Base-by-base conservation (phyloP, 2,329 filamentous ascomycete species). In the Ilyonectria robusta region DNA sequence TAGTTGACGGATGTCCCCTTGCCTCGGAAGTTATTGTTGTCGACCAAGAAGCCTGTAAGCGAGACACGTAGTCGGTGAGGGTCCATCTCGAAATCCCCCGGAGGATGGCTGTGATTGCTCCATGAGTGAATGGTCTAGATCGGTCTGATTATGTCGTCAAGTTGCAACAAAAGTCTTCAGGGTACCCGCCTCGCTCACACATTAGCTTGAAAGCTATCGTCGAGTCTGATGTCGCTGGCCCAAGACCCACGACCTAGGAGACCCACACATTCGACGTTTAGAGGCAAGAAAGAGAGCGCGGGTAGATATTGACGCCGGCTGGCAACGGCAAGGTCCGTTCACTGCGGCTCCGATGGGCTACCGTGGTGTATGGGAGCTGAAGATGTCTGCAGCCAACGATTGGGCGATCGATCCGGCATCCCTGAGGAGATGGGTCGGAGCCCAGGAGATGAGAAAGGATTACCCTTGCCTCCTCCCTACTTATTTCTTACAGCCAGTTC, bases 1-100 rank as follows among this genome's bases (percentile, higher is more conserved):
- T 17, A n/a, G 7, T 42, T n/a, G 40, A n/a, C 6, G 6, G 40
- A 42, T 17, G 15, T n/a, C 40, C n/a, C 15, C 15, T 8, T n/a
- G n/a, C n/a, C 40, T 42, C 40, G 40, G 8, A 35, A 61, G 19
- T 47, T 47, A 23, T 37, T 37, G 17, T 35, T 21, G 48, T 54
- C 29, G 33, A 19, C 17, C 33, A 51, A 54, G 40, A 60, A 53
- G 37, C 29, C 59, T 40, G 29, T 23, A 35, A 51, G 35, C 40
- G 35, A 21, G 59, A 48, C 50, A 62, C 40, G 57, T 51, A 59
- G 57, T 48, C 42, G 19, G 2, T 11, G 17, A 54, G 37, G 48
- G 31, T 37, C 48, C 48, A 46, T 61, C 7, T 53, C n/a, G 21
- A 26, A 26, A 29, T 10, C 6, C 4, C 21, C 6, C 4, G 11